These are phyloP conservation scores for Reutealis trisperma DNA, from an alignment of 345 rosid species.

Conservation along the genomic window DNA sequence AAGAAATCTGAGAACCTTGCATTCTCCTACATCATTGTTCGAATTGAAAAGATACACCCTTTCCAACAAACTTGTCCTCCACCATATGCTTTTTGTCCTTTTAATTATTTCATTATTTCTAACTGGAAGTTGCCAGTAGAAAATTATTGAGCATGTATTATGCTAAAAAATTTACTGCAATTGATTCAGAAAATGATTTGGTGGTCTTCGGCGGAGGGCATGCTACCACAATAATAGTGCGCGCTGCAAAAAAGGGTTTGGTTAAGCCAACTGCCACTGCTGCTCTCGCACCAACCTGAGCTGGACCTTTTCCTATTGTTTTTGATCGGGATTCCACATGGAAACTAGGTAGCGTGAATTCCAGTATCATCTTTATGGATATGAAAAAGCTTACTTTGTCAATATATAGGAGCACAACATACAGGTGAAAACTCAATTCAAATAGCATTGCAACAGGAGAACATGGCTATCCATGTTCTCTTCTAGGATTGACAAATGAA, in stretches of 20 bases:
- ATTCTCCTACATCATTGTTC: not conserved
- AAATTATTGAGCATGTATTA: not conserved
- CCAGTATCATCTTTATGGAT: conserved; percentile 1
- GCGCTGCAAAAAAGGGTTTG: conserved; percentile 73
- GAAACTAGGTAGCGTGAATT: conserved; percentile 59
- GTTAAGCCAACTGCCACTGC: conserved; percentile 81
- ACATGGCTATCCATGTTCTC: not conserved
- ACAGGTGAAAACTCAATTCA: not conserved
- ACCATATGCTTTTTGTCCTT: not conserved
- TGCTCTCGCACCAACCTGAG: conserved; percentile 93
- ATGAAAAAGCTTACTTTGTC: not conserved
- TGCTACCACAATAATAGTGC: conserved; percentile 71
- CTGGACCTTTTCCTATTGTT: conserved; percentile 89
- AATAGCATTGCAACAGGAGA: not conserved
- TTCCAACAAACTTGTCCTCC: not conserved
- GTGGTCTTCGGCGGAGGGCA: conserved; percentile 87
- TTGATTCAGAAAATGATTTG: conserved; percentile 50
- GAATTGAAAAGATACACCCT: not conserved
- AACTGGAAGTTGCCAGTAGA: not conserved
- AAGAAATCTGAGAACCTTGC: not conserved
- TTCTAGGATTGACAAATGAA: not conserved
- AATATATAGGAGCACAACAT: not conserved
- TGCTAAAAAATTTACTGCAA: not conserved
- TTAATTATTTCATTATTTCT: not conserved
- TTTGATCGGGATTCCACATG: conserved; percentile 90